A percentile compares a stretch with the other conserved stretches of the same genome.
These are phyloP conservation scores for Naganishia sp. DNA, from an alignment of 1,284 basidiomycete species.

Conservation along the genomic window DNA sequence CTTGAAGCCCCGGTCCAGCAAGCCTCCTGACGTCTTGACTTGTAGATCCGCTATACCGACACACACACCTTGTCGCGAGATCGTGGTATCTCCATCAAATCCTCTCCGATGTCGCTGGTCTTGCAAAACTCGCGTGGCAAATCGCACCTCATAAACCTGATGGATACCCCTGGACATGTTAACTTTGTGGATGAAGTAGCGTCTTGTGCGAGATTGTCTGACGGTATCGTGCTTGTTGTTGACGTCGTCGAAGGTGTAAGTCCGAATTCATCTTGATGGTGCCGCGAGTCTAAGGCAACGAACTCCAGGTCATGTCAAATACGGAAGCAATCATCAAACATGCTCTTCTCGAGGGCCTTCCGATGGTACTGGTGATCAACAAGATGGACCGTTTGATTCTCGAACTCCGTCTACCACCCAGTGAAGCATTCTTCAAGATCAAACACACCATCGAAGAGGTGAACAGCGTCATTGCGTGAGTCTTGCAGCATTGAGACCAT, in stretches of 20 bases:
- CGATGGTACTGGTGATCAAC: conserved; percentile 93
- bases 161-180: conserved; percentile 97
- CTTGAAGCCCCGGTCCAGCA: conserved; percentile 35
- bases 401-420: conserved; percentile 91
- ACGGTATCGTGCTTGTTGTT: conserved; percentile 91
- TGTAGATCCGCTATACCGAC: conserved; percentile 87
- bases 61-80: conserved; percentile 85
- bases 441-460: conserved; percentile 99
- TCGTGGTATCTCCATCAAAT: conserved; percentile 92
- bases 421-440: conserved; percentile 98
- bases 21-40: background rate
- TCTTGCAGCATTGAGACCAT: conserved; percentile 1
- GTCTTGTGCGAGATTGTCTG: conserved; percentile 79
- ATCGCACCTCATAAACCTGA: conserved; percentile 87
- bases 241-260: conserved; percentile 92
- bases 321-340: conserved; percentile 84
- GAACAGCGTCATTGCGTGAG: conserved; percentile 87
- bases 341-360: conserved; percentile 81
- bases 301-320: conserved; percentile 77
- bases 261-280: background rate
- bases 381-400: conserved; percentile 97
- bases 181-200: conserved; percentile 98
- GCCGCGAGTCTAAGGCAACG: background rate
- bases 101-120: conserved; percentile 91
- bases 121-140: conserved; percentile 85